phyloP scores from a whole-genome alignment of 1,284 basidiomycete genomes.

The Heterobasidion annosum region DNA sequence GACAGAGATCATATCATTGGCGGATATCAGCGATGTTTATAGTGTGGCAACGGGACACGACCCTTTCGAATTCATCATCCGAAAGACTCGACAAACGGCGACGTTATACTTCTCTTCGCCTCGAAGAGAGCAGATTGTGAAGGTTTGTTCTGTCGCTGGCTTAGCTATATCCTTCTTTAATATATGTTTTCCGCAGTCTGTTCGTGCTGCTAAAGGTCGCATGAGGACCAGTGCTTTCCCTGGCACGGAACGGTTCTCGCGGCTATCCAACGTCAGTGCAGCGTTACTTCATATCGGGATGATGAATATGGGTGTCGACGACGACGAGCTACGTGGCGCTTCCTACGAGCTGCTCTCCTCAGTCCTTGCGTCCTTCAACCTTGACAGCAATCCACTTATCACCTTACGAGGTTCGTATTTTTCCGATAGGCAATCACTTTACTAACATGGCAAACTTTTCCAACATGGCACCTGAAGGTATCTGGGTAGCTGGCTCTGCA shows the following conservation, averaged over 20 bases:
- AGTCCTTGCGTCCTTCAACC: constrained; percentile 71
- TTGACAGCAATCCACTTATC: constrained; percentile 61
- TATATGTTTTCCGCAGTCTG: constrained; percentile 31
- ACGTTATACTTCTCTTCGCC: constrained; percentile 66
- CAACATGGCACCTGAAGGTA: constrained; percentile 1
- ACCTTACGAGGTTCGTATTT: constrained; percentile 53
- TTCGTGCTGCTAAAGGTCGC: constrained; percentile 62
- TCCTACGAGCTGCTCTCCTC: constrained; percentile 75
- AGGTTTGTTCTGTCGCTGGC: constrained; percentile 31
- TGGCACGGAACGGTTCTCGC: constrained; percentile 59
- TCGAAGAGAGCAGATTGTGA: constrained; percentile 66
- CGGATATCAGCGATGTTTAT: constrained; percentile 80
- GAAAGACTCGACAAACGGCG: constrained; percentile 58
- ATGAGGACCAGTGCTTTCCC: constrained; percentile 48
- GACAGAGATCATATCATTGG: constrained; percentile 70
- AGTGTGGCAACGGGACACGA: constrained; percentile 70
- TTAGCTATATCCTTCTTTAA: neutral
- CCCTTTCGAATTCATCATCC: constrained; percentile 74
- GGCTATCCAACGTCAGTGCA: constrained; percentile 77
- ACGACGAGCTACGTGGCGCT: constrained; percentile 68
- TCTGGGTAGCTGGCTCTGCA: constrained; percentile 28
- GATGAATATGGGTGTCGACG: constrained; percentile 62
- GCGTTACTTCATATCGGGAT: constrained; percentile 78
- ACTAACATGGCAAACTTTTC: neutral
- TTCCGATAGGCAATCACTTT: neutral